Evolutionary conservation across 1,284 basidiomycete genomes (phyloP).

Genomic region (Leccinum pachyderme): DNA sequence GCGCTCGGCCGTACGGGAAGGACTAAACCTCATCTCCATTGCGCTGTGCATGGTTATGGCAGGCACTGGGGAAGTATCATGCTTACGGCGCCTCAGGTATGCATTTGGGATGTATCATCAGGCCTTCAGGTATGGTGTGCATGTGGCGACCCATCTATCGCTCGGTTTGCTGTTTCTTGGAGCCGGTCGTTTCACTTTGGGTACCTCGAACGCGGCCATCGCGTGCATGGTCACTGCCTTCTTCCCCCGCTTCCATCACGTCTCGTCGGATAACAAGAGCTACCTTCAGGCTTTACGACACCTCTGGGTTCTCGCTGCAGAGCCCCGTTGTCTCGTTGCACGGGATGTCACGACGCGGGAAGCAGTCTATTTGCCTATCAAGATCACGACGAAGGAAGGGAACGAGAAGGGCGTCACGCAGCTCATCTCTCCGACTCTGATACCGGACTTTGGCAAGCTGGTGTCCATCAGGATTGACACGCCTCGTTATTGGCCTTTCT

Average conservation of each 20-base stretch:
- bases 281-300: constrained; percentile 94
- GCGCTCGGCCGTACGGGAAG: constrained; percentile 83
- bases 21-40: constrained; percentile 84
- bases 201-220: constrained; percentile 88
- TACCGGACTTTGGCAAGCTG: constrained; percentile 82
- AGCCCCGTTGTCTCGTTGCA: constrained; percentile 89
- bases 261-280: constrained; percentile 84
- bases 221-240: constrained; percentile 89
- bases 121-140: constrained; percentile 82
- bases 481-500: constrained; percentile 92
- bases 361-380: constrained; percentile 88
- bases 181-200: constrained; percentile 89
- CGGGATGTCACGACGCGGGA: constrained; percentile 89
- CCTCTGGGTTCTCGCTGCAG: constrained; percentile 93
- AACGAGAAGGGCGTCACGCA: constrained; percentile 61
- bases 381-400: constrained; percentile 73
- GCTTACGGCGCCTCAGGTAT: constrained; percentile 84
- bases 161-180: constrained; percentile 94
- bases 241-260: constrained; percentile 83
- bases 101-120: constrained; percentile 90
- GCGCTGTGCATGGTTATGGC: constrained; percentile 92
- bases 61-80: constrained; percentile 92
- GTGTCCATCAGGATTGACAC: constrained; percentile 84
- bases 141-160: constrained; percentile 90
- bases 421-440: constrained; percentile 87